Base-by-base conservation (phyloP, 2,329 filamentous ascomycete species). In the Talaromyces islandicus region DNA sequence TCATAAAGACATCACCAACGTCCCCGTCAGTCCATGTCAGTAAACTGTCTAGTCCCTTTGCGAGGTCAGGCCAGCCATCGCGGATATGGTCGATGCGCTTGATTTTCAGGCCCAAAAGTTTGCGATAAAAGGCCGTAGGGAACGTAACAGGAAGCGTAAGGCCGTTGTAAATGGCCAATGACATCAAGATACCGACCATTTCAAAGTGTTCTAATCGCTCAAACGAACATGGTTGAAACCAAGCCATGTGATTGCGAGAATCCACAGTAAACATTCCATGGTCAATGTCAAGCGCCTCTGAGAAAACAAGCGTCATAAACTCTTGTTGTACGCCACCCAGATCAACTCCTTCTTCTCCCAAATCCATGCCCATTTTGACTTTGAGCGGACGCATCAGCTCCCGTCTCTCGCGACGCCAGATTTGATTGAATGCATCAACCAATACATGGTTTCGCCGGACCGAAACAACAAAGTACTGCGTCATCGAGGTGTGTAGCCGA, bases 261-360 rank as follows among this genome's bases (percentile, higher is more conserved):
- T 97, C 92, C 32, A 91, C 83, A 0, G 87, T 88, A 71, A 97
- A 97, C 78, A 77, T 78, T 75, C 85, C 92, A 68, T 89, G 91
- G 50, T 87, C 83, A 4, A 91, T 88, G 66, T 91, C 82, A 52
- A 97, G 82, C 3, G 89, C 90, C 69, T 96, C 88, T 0, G 85
- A 85, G 66, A 97, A 87, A 19, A 90, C 86, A 29, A 97, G 77
- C 17, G 91, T 86, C 77, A 99, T 97, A 71, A 96, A 97, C 64
- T 99, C 94, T 71, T 96, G 92, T 67, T 97, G 93, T 1, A 99
- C 92, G 64, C 94, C 94, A 50, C 94, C 94, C 54, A 93, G 91
- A 72, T 99, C 94, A 35, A 95, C 85, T 0, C 94, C 94, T 71
- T 95, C 88, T 73, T 97, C 94, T 30, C 91, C 91, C 57, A 82